Evolutionary conservation across 2,329 filamentous ascomycete genomes (phyloP).

Genomic region (Paradendryphiella salina): DNA sequence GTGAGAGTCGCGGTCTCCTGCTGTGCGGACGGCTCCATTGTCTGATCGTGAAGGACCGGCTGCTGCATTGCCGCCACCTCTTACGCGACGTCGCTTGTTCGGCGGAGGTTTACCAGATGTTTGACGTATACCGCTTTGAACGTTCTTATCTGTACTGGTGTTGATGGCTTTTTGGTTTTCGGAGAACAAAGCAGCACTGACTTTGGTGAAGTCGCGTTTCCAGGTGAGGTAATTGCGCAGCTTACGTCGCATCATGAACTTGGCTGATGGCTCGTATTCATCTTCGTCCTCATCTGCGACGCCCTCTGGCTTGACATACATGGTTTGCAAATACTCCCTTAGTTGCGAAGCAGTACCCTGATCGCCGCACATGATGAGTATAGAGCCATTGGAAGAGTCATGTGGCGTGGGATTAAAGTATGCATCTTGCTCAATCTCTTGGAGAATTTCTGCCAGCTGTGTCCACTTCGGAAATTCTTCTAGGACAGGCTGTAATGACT

Average conservation of each 20-base stretch:
- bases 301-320: constrained; percentile 70
- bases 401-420: constrained; percentile 77
- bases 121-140: constrained; percentile 49
- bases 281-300: constrained; percentile 54
- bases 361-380: constrained; percentile 94
- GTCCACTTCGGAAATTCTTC: constrained; percentile 96
- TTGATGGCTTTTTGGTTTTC: constrained; percentile 79
- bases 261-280: constrained; percentile 67
- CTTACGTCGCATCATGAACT: constrained; percentile 87
- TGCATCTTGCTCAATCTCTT: constrained; percentile 89
- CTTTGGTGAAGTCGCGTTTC: constrained; percentile 86
- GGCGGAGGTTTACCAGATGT: constrained; percentile 67
- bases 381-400: constrained; percentile 87
- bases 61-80: constrained; percentile 72
- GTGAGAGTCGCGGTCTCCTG: constrained; percentile 80
- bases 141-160: constrained; percentile 63
- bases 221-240: constrained; percentile 85
- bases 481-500: constrained; percentile 76
- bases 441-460: constrained; percentile 82
- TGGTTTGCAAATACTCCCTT: constrained; percentile 86
- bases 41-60: constrained; percentile 65
- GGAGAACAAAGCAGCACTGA: constrained; percentile 75
- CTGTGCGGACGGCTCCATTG: constrained; percentile 72
- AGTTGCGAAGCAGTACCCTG: constrained; percentile 83
- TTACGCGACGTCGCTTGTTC: constrained; percentile 82